Base-by-base conservation (phyloP, 495 filamentous ascomycete species). In the Tetracladium setigerum region DNA sequence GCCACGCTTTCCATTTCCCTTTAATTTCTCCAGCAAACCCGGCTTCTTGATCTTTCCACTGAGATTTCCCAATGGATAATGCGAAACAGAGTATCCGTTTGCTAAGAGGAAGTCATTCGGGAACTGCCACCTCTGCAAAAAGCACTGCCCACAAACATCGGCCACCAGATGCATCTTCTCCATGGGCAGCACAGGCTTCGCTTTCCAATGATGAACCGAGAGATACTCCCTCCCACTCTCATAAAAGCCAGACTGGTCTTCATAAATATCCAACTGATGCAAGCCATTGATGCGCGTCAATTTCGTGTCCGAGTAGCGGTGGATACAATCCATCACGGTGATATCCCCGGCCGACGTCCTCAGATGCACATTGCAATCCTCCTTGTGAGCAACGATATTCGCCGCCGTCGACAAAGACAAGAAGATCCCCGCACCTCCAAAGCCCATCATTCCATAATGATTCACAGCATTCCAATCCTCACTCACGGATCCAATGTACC, bases 361-460 rank as follows among this genome's bases (percentile, higher is more conserved):
- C 7, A 47, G 36, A 38, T 55, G 27, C 30, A 46, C 38, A 17
- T 43, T 54, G 33, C 56, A 58, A 11, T 58, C 52, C 16, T 52
- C 52, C 47, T 58, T 46, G 32, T 44, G 33, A 4, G 54, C 42
- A 1, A 17, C 4, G n/a, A 17, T 39, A 4, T 39, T 19, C 15
- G 67, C 64, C 6, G 80, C 73, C 10, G 86, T 68, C 8, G 82
- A 74, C 38, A 72, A 63, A 13, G 75, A 79, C 24, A 87, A 63
- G 51, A 85, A 86, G 16, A 82, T 69, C 54, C 83, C 83, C 14
- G 79, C 83, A 49, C 83, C 83, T 48, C 83, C 82, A 55, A 77
- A 86, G 12, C 79, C 81, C 65, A 83, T 79, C 56, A 77, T 69
- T 2, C 83, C 82, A 56, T 77, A 84, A 15, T 60, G 69, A 17